Evolutionary conservation across 1,284 basidiomycete genomes (phyloP), one percentile per base, ranked within the genome.

Genomic region (Malassezia sp.): DNA sequence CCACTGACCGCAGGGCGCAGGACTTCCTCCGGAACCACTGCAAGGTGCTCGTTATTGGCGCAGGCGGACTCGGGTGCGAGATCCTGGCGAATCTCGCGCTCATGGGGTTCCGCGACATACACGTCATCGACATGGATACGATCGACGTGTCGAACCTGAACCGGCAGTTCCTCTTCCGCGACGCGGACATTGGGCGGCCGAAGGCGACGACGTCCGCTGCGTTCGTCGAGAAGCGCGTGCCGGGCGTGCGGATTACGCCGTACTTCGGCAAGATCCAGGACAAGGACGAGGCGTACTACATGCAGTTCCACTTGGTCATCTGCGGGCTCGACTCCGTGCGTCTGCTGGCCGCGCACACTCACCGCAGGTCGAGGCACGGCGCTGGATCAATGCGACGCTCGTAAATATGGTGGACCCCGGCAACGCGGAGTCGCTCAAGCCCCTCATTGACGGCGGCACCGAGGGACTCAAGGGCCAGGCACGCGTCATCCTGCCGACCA

Each of bases 401-500:
- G 88, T 96, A 22, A 84, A 86, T 61, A 78, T 97, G 69, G 89
- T 95, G 6, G 76, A 81, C 20, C 54, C 57, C 6, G 85, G 89
- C 43, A 82, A 84, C 59, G 85, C 84, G 28, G 88, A 96, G 60
- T 88, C 85, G 57, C 68, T 96, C 64, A 97, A 96, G 67, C 93
- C 93, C n/a, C 77, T 99, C 31, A 95, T 99, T 61, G 93, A 99
- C 66, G 93, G 93, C 27, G 93, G 93, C 33, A 97, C 93, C 1
- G 93, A 99, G 79, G 93, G 91, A 82, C 97, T 99, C 79, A 93
- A 90, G 73, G 93, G 93, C 11, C 93, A 99, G 74, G 87, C 91
- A 30, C 80, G 91, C 49, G 91, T 97, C 36, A 97, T 99, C 60
- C 75, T 99, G 14, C 93, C 93, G 0, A 90, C 87, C 0, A 79